Evolutionary conservation across 2,329 filamentous ascomycete genomes (phyloP).

Genomic region (Trichophyton benhamiae): DNA sequence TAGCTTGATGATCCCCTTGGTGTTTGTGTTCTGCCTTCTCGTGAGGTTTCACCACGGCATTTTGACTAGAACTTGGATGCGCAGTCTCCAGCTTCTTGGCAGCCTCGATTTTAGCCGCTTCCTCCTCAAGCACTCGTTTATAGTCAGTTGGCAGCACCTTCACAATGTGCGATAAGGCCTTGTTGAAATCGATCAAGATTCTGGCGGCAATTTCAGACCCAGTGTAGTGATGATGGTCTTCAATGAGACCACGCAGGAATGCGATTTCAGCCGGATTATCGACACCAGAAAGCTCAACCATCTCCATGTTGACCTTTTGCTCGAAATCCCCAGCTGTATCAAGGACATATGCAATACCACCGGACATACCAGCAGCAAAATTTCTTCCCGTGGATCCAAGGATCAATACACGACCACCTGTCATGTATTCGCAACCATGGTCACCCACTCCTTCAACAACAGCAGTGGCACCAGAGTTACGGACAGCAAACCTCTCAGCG

Average conservation of each 20-base stretch:
- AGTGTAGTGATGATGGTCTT: conserved; percentile 96
- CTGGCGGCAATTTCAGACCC: conserved; percentile 89
- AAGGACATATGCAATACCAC: conserved; percentile 88
- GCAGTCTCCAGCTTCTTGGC: conserved; percentile 71
- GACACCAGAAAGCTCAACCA: conserved; percentile 80
- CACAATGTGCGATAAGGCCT: conserved; percentile 77
- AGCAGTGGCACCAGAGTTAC: conserved; percentile 91
- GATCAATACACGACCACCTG: conserved; percentile 77
- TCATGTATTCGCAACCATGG: conserved; percentile 98
- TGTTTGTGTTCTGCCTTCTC: conserved; percentile 46
- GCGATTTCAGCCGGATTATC: conserved; percentile 82
- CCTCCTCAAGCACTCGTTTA: conserved; percentile 80
- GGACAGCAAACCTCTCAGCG: conserved; percentile 89
- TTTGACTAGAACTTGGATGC: conserved; percentile 30
- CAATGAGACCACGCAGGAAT: conserved; percentile 78
- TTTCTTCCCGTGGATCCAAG: conserved; percentile 86
- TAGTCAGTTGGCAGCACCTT: conserved; percentile 92
- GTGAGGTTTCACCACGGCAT: background rate
- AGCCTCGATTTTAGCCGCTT: conserved; percentile 72
- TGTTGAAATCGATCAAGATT: conserved; percentile 88
- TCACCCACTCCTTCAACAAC: conserved; percentile 94
- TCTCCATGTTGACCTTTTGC: conserved; percentile 90
- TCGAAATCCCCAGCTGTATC: conserved; percentile 83
- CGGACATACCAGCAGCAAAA: conserved; percentile 97
- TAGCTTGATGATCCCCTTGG: conserved; percentile 52